phyloP scores from a whole-genome alignment of 306 rosid species.

The Trichosanthes cucumerina region DNA sequence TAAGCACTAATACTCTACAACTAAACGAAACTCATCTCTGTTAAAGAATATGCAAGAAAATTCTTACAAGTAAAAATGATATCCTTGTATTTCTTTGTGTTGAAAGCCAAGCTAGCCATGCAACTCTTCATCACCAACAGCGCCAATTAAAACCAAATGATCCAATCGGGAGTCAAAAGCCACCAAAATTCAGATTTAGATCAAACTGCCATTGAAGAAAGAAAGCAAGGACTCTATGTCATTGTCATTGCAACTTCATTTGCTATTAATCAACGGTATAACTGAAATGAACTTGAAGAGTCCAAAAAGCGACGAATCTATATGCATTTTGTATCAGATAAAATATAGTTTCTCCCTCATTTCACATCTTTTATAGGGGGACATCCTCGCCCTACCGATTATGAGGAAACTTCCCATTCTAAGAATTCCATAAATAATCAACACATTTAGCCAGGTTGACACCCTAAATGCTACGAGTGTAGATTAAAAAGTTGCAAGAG shows the following conservation, averaged over 20 bases:
- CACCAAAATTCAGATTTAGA: conserved; percentile 10
- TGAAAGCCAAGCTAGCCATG: conserved; percentile 1
- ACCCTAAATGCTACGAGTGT: background rate
- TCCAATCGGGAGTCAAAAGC: conserved; percentile 4
- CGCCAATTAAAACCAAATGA: background rate
- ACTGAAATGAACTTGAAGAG: background rate
- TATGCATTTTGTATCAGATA: background rate
- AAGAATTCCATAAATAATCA: background rate
- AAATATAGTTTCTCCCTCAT: background rate
- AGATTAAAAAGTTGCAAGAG: background rate
- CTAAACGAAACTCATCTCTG: background rate
- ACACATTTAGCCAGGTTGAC: background rate
- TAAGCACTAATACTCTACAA: conserved; percentile 6
- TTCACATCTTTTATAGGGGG: no score
- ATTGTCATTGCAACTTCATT: background rate
- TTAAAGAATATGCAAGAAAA: conserved; percentile 14
- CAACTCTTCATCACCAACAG: background rate
- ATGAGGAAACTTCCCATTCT: background rate
- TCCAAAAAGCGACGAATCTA: background rate
- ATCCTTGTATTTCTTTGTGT: background rate
- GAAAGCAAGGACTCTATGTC: background rate
- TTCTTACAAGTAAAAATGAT: background rate
- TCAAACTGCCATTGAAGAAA: background rate
- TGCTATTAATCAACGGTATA: background rate
- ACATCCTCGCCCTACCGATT: no score